Percentiles rank a stretch among this genome's conserved stretches.
Conservation (phyloP, 2,329 filamentous ascomycete species). For the Botrytis aclada region DNA sequence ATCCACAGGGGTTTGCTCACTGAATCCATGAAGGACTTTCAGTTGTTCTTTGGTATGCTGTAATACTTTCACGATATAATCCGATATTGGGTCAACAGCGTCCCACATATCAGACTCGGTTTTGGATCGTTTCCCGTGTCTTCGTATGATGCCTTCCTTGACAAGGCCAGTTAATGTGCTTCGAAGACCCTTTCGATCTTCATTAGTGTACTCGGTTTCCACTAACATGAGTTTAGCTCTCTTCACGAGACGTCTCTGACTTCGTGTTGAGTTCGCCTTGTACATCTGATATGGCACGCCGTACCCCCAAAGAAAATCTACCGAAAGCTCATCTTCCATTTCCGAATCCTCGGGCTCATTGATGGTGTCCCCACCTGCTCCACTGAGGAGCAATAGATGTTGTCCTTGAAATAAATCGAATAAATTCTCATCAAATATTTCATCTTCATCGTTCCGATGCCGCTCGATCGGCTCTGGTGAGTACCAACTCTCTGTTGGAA, state of each 20-base stretch:
- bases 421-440: conserved; percentile 9
- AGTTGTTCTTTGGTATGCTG: conserved; percentile 26
- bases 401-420: conserved; percentile 12
- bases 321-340: conserved; percentile 10
- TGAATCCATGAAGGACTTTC: conserved; percentile 8
- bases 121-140: conserved; percentile 16
- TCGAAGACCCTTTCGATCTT: conserved; percentile 20
- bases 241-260: conserved; percentile 16
- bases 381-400: not conserved
- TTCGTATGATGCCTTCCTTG: conserved; percentile 20
- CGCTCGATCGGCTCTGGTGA: conserved; percentile 14
- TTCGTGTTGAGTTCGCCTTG: conserved; percentile 7
- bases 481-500: conserved; percentile 31
- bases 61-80: conserved; percentile 23
- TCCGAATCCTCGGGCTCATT: not conserved
- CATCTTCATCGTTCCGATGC: not conserved
- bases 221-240: conserved; percentile 26
- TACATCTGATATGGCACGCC: conserved; percentile 17
- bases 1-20: conserved; percentile 17
- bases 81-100: conserved; percentile 25
- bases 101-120: conserved; percentile 16
- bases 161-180: conserved; percentile 16
- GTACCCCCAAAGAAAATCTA: conserved; percentile 25
- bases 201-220: conserved; percentile 16
- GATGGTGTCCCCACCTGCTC: not conserved